These are phyloP conservation scores for Yamadazyma sp. DNA, from an alignment of 1,139 yeast species.

Conservation along the genomic window DNA sequence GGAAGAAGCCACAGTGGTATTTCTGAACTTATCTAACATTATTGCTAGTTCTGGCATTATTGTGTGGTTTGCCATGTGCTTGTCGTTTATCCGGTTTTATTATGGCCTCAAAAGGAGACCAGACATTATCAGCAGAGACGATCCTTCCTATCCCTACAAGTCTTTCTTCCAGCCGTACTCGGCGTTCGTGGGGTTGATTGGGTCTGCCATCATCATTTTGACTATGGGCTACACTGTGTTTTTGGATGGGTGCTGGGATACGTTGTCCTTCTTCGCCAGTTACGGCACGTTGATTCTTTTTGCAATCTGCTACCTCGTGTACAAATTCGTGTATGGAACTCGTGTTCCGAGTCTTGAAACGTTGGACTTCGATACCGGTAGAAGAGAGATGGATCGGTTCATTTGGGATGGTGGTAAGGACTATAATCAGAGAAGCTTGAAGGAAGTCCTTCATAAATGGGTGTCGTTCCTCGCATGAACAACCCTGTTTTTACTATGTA, in stretches of 20 bases:
- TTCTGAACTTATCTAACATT: conserved; percentile 62
- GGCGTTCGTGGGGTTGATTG: conserved; percentile 65
- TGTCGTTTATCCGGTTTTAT: conserved; percentile 69
- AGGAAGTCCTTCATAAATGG: conserved; percentile 37
- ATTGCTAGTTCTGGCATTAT: conserved; percentile 71
- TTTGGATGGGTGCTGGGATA: conserved; percentile 59
- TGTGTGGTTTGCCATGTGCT: conserved; percentile 82
- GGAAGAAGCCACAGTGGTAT: conserved; percentile 60
- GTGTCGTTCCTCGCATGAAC: conserved; percentile 39
- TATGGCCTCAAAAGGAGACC: conserved; percentile 67
- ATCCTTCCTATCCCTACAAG: conserved; percentile 69
- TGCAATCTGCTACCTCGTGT: conserved; percentile 52
- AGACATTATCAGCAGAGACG: conserved; percentile 62
- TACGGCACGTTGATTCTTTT: conserved; percentile 66
- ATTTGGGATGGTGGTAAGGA: conserved; percentile 68
- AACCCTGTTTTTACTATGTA: too few relatives aligned
- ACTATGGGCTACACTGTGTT: conserved; percentile 74
- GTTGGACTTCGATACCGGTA: conserved; percentile 74
- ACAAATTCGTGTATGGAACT: conserved; percentile 56
- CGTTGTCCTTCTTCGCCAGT: conserved; percentile 62
- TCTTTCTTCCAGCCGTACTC: conserved; percentile 78
- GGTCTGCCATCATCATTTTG: conserved; percentile 54
- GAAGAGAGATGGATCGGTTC: conserved; percentile 70
- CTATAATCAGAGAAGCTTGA: conserved; percentile 35
- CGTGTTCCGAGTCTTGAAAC: conserved; percentile 61